Conservation (phyloP, 23 red algal genomes). For the Gracilaria domingensis region DNA sequence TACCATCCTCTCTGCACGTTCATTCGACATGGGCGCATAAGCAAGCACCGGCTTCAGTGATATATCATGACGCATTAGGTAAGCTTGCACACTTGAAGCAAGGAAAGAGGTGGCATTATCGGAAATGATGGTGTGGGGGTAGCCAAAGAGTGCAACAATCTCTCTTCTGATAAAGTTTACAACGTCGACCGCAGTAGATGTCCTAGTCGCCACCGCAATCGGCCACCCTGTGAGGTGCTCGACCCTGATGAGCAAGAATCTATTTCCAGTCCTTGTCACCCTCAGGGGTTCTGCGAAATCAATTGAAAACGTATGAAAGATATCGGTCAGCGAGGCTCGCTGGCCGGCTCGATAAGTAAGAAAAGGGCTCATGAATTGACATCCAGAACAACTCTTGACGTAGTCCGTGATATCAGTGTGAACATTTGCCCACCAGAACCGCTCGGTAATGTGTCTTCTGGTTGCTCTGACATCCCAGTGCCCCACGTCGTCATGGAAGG, state of each 20-base stretch:
- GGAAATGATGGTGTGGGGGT: slow-evolving; percentile 10
- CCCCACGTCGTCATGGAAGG: slow-evolving; percentile 14
- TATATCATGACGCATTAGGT: slow-evolving; percentile 7
- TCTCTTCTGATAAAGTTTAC: slow-evolving; percentile 34
- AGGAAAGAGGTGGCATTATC: slow-evolving; percentile 21
- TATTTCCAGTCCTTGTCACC: background rate
- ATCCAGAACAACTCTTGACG: slow-evolving; percentile 1
- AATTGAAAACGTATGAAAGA: slow-evolving; percentile 1
- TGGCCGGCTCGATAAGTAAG: background rate
- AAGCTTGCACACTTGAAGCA: background rate
- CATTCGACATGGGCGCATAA: slow-evolving; percentile 29
- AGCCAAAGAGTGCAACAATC: background rate
- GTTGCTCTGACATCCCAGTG: background rate
- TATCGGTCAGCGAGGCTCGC: background rate
- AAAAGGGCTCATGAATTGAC: background rate
- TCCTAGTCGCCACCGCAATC: background rate
- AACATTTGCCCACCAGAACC: slow-evolving; percentile 19
- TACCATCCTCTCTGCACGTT: slow-evolving; percentile 17
- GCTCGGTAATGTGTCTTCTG: background rate
- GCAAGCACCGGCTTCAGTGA: slow-evolving; percentile 9
- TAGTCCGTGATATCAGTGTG: slow-evolving; percentile 1
- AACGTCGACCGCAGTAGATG: slow-evolving; percentile 5
- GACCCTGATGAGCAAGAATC: background rate
- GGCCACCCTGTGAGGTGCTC: slow-evolving; percentile 19
- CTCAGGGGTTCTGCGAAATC: background rate